phyloP scores from a whole-genome alignment of 2,329 filamentous ascomycete genomes.

The Talaromyces sp. region DNA sequence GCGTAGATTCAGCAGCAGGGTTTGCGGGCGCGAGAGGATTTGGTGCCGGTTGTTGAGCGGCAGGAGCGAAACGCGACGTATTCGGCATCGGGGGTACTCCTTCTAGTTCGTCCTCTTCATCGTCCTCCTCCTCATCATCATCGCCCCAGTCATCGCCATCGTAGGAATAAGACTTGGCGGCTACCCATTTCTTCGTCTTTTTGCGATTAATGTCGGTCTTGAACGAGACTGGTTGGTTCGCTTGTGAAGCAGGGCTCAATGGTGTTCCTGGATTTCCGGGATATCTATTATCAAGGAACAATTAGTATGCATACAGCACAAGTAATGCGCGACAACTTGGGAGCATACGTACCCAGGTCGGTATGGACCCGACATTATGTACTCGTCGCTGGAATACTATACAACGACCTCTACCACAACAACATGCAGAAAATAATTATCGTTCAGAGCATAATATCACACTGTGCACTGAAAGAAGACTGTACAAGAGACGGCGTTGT shows the following conservation, averaged over 20 bases:
- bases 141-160: slow-evolving; percentile 93
- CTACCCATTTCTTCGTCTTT: slow-evolving; percentile 93
- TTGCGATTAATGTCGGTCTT: slow-evolving; percentile 82
- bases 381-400: background rate
- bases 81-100: slow-evolving; percentile 23
- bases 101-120: slow-evolving; percentile 37
- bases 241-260: slow-evolving; percentile 27
- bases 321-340: slow-evolving; percentile 1
- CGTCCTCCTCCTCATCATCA: slow-evolving; percentile 54
- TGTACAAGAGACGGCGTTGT: background rate
- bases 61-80: slow-evolving; percentile 27
- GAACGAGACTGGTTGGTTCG: slow-evolving; percentile 57
- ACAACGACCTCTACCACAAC: background rate
- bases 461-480: background rate
- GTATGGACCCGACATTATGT: slow-evolving; percentile 18
- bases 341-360: slow-evolving; percentile 15
- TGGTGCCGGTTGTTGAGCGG: background rate
- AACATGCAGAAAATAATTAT: background rate
- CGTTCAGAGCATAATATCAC: background rate
- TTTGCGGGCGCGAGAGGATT: background rate
- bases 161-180: slow-evolving; percentile 81
- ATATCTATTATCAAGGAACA: slow-evolving; percentile 8
- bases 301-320: background rate
- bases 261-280: slow-evolving; percentile 23
- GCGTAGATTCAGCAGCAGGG: slow-evolving; percentile 18